Conservation (phyloP, 345 rosid genomes). For the Salix dunnii region DNA sequence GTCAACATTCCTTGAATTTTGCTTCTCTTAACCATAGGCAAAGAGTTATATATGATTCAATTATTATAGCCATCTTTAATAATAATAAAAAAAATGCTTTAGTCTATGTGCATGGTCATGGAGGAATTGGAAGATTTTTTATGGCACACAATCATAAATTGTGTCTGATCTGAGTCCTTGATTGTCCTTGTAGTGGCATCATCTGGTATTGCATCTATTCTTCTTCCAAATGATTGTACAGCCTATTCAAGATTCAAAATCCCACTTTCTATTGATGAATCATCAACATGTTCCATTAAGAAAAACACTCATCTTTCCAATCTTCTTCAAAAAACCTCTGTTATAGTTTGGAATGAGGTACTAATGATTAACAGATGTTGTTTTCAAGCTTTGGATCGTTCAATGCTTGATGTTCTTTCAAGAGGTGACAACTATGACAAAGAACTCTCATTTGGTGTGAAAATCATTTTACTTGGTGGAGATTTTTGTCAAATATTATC, state of each 20-base stretch:
- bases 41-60: not conserved
- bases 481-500: not conserved
- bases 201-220: not conserved
- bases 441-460: not conserved
- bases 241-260: constrained; percentile 11
- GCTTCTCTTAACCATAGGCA: not conserved
- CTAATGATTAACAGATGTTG: too few species aligned
- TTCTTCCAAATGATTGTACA: not conserved
- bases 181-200: not conserved
- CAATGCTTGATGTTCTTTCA: not conserved
- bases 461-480: not conserved
- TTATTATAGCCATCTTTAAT: not conserved
- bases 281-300: not conserved
- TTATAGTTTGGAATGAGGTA: too few species aligned
- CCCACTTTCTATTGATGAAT: not conserved
- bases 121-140: constrained; percentile 14
- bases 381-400: too few species aligned
- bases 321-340: not conserved
- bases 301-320: not conserved
- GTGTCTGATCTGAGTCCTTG: not conserved
- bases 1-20: not conserved
- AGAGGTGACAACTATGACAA: not conserved
- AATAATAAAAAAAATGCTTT: not conserved
- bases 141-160: not conserved
- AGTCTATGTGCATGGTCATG: not conserved